Conservation (phyloP, 1,139 yeast genomes). For the Chernovozyma sophiae-reginae region DNA sequence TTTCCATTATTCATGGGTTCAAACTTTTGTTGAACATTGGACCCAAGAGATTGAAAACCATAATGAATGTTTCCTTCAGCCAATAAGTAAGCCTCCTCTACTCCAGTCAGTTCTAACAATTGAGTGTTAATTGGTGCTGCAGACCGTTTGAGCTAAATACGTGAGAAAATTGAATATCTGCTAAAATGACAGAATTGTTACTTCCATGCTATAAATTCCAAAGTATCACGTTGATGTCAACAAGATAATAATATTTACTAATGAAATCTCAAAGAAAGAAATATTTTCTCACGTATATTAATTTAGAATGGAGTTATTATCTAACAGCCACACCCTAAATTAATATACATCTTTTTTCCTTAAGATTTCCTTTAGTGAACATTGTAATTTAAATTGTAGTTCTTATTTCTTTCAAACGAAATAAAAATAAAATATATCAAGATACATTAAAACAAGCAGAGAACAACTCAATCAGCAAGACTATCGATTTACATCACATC, state of each 20-base stretch:
- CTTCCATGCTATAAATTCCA: slow-evolving; percentile 37
- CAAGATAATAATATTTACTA: no score
- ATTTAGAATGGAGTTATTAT: slow-evolving; percentile 14
- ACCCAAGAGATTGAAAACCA: not conserved
- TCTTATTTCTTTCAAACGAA: no score
- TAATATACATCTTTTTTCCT: slow-evolving; percentile 17
- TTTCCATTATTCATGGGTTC: not conserved
- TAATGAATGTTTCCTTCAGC: slow-evolving; percentile 1
- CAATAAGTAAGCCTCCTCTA: slow-evolving; percentile 4
- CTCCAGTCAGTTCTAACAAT: slow-evolving; percentile 14
- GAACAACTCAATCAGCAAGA: slow-evolving; percentile 16
- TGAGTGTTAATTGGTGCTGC: slow-evolving; percentile 43
- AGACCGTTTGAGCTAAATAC: slow-evolving; percentile 23
- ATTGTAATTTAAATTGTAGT: no score
- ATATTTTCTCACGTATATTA: slow-evolving; percentile 24
- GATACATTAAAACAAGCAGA: slow-evolving; percentile 28
- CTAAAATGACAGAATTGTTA: slow-evolving; percentile 17
- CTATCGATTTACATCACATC: slow-evolving; percentile 5
- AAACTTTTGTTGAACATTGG: not conserved
- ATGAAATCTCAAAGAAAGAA: slow-evolving; percentile 6
- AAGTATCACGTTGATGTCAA: not conserved
- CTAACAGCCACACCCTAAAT: slow-evolving; percentile 15
- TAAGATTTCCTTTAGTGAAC: no score
- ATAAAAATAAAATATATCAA: not conserved
- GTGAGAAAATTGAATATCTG: slow-evolving; percentile 9